phyloP scores from a whole-genome alignment of 768 basidiomycete species.

The Chalciporus sphaerocephalus region DNA sequence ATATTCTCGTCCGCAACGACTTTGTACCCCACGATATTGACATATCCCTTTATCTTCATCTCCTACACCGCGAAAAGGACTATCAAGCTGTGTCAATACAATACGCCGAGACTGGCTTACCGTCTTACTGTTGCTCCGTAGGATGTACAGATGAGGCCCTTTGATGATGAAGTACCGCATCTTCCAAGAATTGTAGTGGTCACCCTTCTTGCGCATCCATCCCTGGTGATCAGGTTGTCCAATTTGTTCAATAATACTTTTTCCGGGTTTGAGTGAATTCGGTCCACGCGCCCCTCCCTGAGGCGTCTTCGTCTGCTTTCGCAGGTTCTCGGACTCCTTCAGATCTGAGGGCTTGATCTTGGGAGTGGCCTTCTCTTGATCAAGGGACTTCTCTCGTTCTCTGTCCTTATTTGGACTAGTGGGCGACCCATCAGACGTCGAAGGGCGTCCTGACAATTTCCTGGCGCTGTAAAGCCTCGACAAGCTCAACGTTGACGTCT shows the following conservation, averaged over 20 bases:
- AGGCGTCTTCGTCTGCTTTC: constrained; percentile 49
- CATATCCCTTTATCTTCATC: constrained; percentile 93
- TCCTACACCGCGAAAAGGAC: constrained; percentile 47
- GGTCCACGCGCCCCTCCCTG: constrained; percentile 26
- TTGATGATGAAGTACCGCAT: constrained; percentile 87
- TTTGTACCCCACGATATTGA: constrained; percentile 88
- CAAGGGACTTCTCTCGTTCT: constrained; percentile 23
- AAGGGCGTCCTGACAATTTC: constrained; percentile 41
- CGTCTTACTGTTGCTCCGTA: constrained; percentile 68
- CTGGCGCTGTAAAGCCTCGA: constrained; percentile 44
- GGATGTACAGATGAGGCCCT: constrained; percentile 83
- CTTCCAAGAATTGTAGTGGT: constrained; percentile 92
- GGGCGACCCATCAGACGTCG: constrained; percentile 36
- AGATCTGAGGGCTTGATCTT: constrained; percentile 20
- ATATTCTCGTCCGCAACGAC: constrained; percentile 90
- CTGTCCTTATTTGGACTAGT: constrained; percentile 21
- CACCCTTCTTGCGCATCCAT: constrained; percentile 95
- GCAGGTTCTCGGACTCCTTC: constrained; percentile 39
- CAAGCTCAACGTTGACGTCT: constrained; percentile 45
- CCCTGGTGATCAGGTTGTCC: constrained; percentile 86
- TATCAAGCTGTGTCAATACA: neutral
- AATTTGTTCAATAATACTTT: constrained; percentile 84
- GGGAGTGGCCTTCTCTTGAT: constrained; percentile 19
- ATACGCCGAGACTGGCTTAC: constrained; percentile 6
- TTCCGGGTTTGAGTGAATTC: constrained; percentile 50